These are phyloP conservation scores for Camellia granthamiana DNA, from an alignment of 148 eudicot genomes.

Conservation along the genomic window DNA sequence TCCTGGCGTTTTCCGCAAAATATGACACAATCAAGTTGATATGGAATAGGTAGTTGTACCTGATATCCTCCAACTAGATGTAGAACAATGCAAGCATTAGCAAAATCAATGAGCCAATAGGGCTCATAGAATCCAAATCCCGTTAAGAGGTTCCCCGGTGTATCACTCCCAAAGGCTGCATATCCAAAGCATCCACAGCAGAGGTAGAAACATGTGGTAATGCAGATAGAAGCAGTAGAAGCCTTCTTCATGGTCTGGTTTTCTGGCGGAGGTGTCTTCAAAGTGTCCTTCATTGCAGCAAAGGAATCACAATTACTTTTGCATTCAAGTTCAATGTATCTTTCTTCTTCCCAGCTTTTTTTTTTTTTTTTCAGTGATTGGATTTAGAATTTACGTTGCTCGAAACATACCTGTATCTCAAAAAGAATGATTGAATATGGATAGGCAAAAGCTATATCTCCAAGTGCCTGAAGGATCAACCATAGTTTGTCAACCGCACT, in stretches of 20 bases:
- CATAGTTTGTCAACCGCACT: conserved; percentile 35
- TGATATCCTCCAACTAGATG: conserved; percentile 58
- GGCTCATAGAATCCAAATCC: conserved; percentile 53
- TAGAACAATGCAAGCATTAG: conserved; percentile 51
- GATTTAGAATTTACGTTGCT: no score
- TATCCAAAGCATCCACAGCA: conserved; percentile 56
- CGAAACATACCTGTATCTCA: conserved; percentile 45
- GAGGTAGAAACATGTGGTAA: conserved; percentile 48
- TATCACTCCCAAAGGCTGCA: conserved; percentile 48
- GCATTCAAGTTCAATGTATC: not conserved
- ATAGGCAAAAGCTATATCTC: conserved; percentile 47
- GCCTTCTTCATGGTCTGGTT: conserved; percentile 49
- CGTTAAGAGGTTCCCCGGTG: conserved; percentile 53
- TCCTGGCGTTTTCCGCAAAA: no score
- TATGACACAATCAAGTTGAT: no score
- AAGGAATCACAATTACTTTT: not conserved
- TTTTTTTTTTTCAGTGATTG: no score
- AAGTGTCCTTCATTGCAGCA: conserved; percentile 38
- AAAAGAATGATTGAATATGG: conserved; percentile 32
- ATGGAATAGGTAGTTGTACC: conserved; percentile 21
- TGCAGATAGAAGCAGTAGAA: conserved; percentile 28
- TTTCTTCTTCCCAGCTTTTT: no score
- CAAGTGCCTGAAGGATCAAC: conserved; percentile 41
- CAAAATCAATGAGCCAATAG: conserved; percentile 48
- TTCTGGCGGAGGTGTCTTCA: conserved; percentile 47